Base-by-base conservation (phyloP, 768 basidiomycete genomes). In the Pleurotus ostreatus region DNA sequence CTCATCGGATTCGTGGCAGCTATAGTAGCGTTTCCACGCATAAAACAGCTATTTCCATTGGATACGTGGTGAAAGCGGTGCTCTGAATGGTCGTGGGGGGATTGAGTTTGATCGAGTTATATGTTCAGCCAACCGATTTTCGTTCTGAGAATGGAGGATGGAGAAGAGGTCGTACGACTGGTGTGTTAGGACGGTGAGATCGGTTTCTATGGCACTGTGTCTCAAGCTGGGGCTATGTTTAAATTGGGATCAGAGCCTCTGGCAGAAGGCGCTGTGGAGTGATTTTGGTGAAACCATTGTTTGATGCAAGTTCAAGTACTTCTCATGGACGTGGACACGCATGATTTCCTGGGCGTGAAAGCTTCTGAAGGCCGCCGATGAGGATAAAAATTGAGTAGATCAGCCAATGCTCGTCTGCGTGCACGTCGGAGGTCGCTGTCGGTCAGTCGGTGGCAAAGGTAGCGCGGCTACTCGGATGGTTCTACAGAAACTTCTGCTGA, bases 211-310 rank as follows among this genome's bases (percentile, higher is more conserved):
- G 51, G 20, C 51, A 53, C 11, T 41, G 15, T 44, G 41, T 44
- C n/a, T 26, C 13, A 18, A 51, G 49, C 22, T 25, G 51, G 51
- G 39, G 51, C 38, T 51, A 53, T 40, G 39, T 41, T 53, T 49
- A 34, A 20, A 40, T 53, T 39, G 51, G 51, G 16, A 40, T 53
- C 38, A 41, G 51, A 53, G 26, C 8, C 34, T 39, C 12, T 49
- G 49, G 26, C 49, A 51, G 49, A 53, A 53, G 51, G 51, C 51
- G 51, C 39, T 41, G 39, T 53, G 51, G 51, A 53, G 51, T 53
- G 51, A 53, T 53, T 16, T 15, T 41, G 34, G 51, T 53, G 51
- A 53, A 53, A 53, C 51, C 11, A 25, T 49, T 20, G 48, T 49
- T 49, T 49, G 48, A 49, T 49, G 48, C 13, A 49, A 49, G 37